A percentile compares a stretch with the other conserved stretches of the same genome.
phyloP scores from a whole-genome alignment of 2,329 filamentous ascomycete species.

The Fusarium phyllophilum region DNA sequence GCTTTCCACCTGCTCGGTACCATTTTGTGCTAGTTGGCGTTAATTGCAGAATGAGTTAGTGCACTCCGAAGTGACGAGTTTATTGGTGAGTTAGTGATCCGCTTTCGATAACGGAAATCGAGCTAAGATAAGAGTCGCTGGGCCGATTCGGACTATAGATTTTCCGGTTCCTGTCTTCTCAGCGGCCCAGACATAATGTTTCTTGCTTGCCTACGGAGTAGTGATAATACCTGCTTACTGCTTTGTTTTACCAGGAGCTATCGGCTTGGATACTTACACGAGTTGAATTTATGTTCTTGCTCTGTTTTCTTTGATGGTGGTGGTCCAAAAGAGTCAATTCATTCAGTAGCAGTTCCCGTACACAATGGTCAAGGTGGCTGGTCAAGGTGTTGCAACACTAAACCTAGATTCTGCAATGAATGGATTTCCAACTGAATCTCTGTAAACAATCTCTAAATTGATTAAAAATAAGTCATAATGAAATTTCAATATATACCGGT shows the following conservation, averaged over 20 bases:
- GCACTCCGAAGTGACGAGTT: fast-evolving
- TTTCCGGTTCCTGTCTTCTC: neutral
- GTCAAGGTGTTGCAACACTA: too few relatives aligned
- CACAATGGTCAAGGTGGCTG: too few relatives aligned
- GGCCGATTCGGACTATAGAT: neutral
- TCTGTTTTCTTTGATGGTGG: fast-evolving
- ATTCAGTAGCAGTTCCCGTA: too few relatives aligned
- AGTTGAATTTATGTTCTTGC: fast-evolving
- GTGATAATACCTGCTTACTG: neutral
- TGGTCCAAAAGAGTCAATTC: too few relatives aligned
- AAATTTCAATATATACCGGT: neutral
- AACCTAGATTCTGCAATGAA: too few relatives aligned
- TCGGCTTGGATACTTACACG: fast-evolving
- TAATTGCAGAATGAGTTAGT: neutral
- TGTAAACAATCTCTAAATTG: fast-evolving
- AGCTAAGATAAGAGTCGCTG: neutral
- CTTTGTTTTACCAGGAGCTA: fast-evolving
- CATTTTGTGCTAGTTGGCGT: neutral
- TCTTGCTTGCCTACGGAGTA: neutral
- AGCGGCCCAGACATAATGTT: neutral
- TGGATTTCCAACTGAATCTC: too few relatives aligned
- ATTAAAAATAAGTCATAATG: fast-evolving
- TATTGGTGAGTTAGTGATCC: neutral
- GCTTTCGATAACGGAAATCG: neutral
- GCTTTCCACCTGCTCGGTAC: neutral